Percentiles rank a stretch among this genome's conserved stretches.
Evolutionary conservation across 23 red algal species (phyloP).

Genomic region (Rhodosorus marinus): DNA sequence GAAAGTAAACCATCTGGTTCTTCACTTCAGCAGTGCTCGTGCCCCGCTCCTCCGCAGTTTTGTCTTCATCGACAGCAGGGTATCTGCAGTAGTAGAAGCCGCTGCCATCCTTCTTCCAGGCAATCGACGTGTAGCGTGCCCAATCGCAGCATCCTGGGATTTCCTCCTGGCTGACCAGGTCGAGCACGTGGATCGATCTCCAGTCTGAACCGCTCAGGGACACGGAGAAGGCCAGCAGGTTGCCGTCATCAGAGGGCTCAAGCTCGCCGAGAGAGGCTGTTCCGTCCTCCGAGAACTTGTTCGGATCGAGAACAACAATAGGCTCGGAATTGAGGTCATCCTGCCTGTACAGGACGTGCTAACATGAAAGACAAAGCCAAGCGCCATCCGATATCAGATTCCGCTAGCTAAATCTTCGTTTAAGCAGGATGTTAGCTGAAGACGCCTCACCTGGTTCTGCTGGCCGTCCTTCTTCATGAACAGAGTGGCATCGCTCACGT

Average conservation of each 20-base stretch:
- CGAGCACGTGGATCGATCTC: conserved; percentile 30
- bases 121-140: conserved; percentile 50
- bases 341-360: conserved; percentile 25
- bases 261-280: conserved; percentile 30
- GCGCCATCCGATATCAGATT: too few relatives aligned
- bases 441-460: too few relatives aligned
- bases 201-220: conserved; percentile 39
- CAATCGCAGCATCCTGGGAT: too few relatives aligned
- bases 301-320: conserved; percentile 45
- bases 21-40: conserved; percentile 23
- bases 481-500: conserved; percentile 18
- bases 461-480: conserved; percentile 26
- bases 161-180: conserved; percentile 21
- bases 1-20: conserved; percentile 34
- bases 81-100: conserved; percentile 62
- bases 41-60: too few relatives aligned
- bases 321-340: conserved; percentile 8
- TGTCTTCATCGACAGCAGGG: conserved; percentile 17
- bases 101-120: conserved; percentile 29
- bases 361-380: too few relatives aligned
- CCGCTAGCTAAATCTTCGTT: too few relatives aligned
- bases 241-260: conserved; percentile 18
- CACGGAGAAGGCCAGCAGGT: conserved; percentile 27
- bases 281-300: conserved; percentile 36
- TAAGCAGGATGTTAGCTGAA: too few relatives aligned